Evolutionary conservation across 345 rosid species (phyloP), one percentile per base, ranked within the genome.

Genomic region (Populus tremula): DNA sequence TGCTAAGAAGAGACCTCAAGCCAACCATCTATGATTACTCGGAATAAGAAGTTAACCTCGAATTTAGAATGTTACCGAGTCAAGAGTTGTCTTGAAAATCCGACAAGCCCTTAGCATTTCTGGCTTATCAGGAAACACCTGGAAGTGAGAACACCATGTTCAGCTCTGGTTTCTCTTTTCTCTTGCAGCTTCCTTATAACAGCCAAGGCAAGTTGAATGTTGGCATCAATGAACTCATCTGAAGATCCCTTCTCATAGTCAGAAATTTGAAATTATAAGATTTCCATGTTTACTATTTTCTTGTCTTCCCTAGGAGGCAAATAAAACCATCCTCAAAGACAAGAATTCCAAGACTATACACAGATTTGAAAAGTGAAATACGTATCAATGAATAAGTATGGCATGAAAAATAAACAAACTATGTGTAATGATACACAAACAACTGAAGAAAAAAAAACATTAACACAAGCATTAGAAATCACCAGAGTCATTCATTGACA

Each of bases 151-250:
- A 69, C 63, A 67, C 29, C 0, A 31, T 23, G 50, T 72, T 54
- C 73, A 76, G 31, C 54, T 83, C 90, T 86, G 71, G 91, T 90
- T 74, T 91, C 91, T 69, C 69, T 86, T 83, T 80, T 93, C 79
- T 86, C 90, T 87, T 86, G 90, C 77, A 95, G 94, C 83, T 93
- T 93, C 85, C 88, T 88, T 65, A 93, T 77, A 63, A 95, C 87
- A 67, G 94, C 83, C 88, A 95, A 87, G 25, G 89, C 93, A 63
- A 95, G 84, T 82, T 95, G 99, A 83, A 95, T 88, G 80, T 93
- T 95, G 86, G 99, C 98, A 75, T 93, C 98, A 75, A 86, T 95
- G 85, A 90, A 95, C 27, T 95, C 99, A 82, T 93, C 97, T 85
- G 99, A 95, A 81, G 98, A 93, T 79, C 98, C 99, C 98, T 93